Base-by-base conservation (phyloP, 2,329 filamentous ascomycete genomes). In the Paracoccidioides lutzii region DNA sequence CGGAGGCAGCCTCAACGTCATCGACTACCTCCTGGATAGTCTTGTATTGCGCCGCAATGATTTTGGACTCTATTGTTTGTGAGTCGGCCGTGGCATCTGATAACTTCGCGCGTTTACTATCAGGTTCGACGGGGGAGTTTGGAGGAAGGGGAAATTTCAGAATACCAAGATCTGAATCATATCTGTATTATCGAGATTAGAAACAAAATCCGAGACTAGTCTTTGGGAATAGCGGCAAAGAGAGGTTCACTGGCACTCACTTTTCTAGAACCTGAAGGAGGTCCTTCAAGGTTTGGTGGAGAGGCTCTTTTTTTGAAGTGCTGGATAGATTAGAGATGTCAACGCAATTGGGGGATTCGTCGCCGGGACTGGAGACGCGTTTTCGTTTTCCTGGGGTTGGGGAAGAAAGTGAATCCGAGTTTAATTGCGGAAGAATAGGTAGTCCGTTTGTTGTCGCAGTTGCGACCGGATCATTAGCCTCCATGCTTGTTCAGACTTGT, bases 151-250 rank as follows among this genome's bases (percentile, higher is more conserved):
- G 69, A 53, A 66, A 69, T 52, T 69, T 70, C 12, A 75, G 65
- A 52, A 75, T 65, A 35, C 70, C 68, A n/a, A 74, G 67, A 48
- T 72, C 71, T n/a, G 69, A 64, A 59, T 75, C 72, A 59, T 72
- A 68, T 56, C 73, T 76, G 56, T 10, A 52, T 57, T 50, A 57
- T 51, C 60, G 69, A 56, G 70, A 9, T 52, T 43, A 52, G 35
- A 12, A 54, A 49, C 12, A 12, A 40, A 59, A 30, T 15, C 38
- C 14, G 12, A 12, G 28, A 15, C 33, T 40, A n/a, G 14, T 30
- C 22, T 42, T 41, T 38, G 50, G 50, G 7, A 14, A 37, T 15
- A 30, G 40, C 52, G 42, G 37, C 14, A 15, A 37, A 49, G 4
- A 12, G 46, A 51, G n/a, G 10, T 32, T 15, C n/a, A 37, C 45